Base-by-base conservation (phyloP, 352 stramenopile species). In the Phytophthora colocasiae region DNA sequence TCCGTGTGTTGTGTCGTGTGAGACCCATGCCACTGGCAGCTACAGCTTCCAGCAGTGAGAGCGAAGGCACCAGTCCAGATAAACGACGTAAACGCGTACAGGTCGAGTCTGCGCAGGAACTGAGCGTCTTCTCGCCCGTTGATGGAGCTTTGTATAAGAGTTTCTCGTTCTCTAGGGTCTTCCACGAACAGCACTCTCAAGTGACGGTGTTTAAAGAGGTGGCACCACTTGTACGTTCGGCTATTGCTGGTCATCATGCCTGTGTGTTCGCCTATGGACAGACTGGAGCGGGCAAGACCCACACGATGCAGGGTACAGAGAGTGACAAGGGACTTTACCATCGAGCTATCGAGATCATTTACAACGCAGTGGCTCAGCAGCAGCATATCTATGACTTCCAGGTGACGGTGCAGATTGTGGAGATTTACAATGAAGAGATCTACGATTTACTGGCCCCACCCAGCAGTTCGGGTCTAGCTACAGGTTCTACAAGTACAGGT, bases 241-340 rank as follows among this genome's bases (percentile, higher is more conserved):
- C 90, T 0, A 59, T 98, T 14, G 93, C 98, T 61, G 97, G 97
- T 29, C 94, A 89, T 60, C 93, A 98, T 69, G 92, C 97, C 9
- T 98, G 91, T 58, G 84, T 99, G 36, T 98, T 99, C 69, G 96
- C 96, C 1, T 99, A 99, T 76, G 97, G 97, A 2, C 97, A 98
- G 74, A 83, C 81, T 11, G 60, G 65, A 1, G 40, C 60, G 12
- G 73, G 73, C 22, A 81, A 81, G 43, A 79, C 73, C 4, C 55
- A 81, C 40, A 79, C 73, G 7, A 70, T 81, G 62, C 66, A 78
- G 48, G 73, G 73, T 73, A 47, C 78, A 69, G 75, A 78, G 66
- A 12, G 10, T 6, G 66, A 75, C 17, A 61, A 73, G 9, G 85
- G 86, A 1, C 58, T 92, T 4, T 83, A 81, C 19, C 64, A 58